Percentiles rank a stretch among this genome's conserved stretches.
Evolutionary conservation across 352 stramenopile genomes (phyloP).

Genomic region (Globisporangium cystogenes): DNA sequence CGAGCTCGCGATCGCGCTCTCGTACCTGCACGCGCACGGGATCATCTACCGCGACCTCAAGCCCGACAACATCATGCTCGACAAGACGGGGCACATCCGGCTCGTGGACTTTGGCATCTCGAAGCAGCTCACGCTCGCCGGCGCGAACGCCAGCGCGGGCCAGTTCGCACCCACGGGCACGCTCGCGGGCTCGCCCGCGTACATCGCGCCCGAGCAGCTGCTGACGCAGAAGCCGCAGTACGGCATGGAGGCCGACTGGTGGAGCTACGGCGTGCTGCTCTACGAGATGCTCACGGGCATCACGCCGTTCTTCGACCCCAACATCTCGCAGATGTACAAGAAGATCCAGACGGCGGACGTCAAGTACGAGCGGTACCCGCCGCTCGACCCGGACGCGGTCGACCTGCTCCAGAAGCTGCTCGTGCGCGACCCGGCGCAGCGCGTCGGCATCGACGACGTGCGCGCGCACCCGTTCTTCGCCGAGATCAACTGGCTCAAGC

Average conservation of each 20-base stretch:
- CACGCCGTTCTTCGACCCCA: slow-evolving; percentile 85
- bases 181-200: slow-evolving; percentile 74
- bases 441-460: slow-evolving; percentile 55
- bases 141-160: slow-evolving; percentile 4
- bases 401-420: slow-evolving; percentile 75
- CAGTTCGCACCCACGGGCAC: slow-evolving; percentile 66
- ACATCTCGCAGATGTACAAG: slow-evolving; percentile 87
- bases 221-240: slow-evolving; percentile 83
- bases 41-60: slow-evolving; percentile 89
- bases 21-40: slow-evolving; percentile 80
- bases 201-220: slow-evolving; percentile 82
- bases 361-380: slow-evolving; percentile 66
- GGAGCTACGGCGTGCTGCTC: slow-evolving; percentile 87
- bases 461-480: slow-evolving; percentile 68
- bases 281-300: slow-evolving; percentile 88
- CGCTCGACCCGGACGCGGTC: slow-evolving; percentile 59
- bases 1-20: slow-evolving; percentile 81
- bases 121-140: slow-evolving; percentile 58
- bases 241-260: slow-evolving; percentile 88
- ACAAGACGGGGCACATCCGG: slow-evolving; percentile 81
- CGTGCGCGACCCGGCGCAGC: slow-evolving; percentile 63
- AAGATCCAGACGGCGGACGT: slow-evolving; percentile 86
- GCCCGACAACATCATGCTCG: slow-evolving; percentile 88
- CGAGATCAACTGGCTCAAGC: slow-evolving; percentile 57
- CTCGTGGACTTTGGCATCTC: slow-evolving; percentile 90